Evolutionary conservation across 2,329 filamentous ascomycete species (phyloP), one percentile per base, ranked within the genome.

Genomic region (Diaporthe amygdali): DNA sequence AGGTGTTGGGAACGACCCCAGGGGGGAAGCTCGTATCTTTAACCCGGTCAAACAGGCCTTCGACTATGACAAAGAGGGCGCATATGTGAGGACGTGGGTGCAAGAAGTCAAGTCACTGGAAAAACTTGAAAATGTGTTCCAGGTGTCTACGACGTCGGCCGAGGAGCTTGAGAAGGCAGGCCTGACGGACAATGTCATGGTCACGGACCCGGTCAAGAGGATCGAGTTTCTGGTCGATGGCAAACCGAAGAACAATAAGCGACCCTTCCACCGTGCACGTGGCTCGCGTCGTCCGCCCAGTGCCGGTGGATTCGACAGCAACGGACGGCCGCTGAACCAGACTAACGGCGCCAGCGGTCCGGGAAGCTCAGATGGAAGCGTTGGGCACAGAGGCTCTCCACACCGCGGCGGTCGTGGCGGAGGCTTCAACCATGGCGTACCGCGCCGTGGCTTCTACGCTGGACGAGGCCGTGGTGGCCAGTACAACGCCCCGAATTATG

Each of bases 21-120:
- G 93, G 27, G 90, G 91, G 8, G 89, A 92, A 7, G 88, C 89
- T 0, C 85, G 93, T n/a, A 88, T 93, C 17, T 95, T 95, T 84
- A 96, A 96, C 76, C 93, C 93, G 0, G 90, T 96, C 61, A 95
- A 95, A 79, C 93, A 96, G 78, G 92, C 90, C 0, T 89, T 93
- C 52, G 92, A 95, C 74, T 95, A 96, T 77, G 93, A 96, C 77
- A 86, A 86, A 2, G 82, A 90, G 0, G 93, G 92, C 2, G 82
- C 86, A 8, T 96, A 94, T 74, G 90, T 94, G 10, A 88, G 89
- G n/a, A 84, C 87, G 2, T 96, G 93, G 94, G 85, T 95, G 0
- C 88, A 89, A 0, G 93, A 96, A 78, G 78, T 94, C 32, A 83
- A 86, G 2, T 78, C 82, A 0, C 79, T 94, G 0, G 81, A 85